phyloP scores from a whole-genome alignment of 805 yeast genomes.

The Candida sphagnicola region DNA sequence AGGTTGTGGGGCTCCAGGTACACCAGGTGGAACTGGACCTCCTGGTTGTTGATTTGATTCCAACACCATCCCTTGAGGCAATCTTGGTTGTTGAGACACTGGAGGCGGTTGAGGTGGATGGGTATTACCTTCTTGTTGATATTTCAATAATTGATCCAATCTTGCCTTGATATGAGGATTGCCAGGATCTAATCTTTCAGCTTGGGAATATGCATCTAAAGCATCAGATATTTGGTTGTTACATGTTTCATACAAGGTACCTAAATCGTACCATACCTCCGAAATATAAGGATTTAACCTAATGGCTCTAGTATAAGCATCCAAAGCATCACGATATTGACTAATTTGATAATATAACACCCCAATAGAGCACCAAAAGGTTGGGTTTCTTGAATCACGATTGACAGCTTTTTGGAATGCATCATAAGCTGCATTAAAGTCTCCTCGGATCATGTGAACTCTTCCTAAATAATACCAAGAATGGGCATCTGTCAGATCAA shows the following conservation, averaged over 20 bases:
- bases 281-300: constrained; percentile 92
- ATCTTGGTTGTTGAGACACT: constrained; percentile 54
- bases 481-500: constrained; percentile 88
- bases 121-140: constrained; percentile 64
- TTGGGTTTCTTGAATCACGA: constrained; percentile 93
- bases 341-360: constrained; percentile 94
- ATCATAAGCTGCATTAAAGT: constrained; percentile 94
- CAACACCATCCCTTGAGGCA: constrained; percentile 65
- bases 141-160: constrained; percentile 75
- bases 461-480: constrained; percentile 97
- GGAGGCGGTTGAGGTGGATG: constrained; percentile 70
- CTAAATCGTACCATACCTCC: constrained; percentile 98
- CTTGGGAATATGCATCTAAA: constrained; percentile 93
- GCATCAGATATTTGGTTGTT: constrained; percentile 95
- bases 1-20: constrained; percentile 6
- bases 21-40: constrained; percentile 8
- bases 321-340: constrained; percentile 94
- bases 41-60: constrained; percentile 29
- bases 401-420: constrained; percentile 99
- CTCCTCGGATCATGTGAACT: constrained; percentile 94
- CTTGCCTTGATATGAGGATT: constrained; percentile 94
- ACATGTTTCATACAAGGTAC: constrained; percentile 95
- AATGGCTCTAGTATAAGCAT: constrained; percentile 96
- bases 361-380: constrained; percentile 96
- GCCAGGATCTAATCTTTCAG: constrained; percentile 90